Evolutionary conservation across 2,329 filamentous ascomycete genomes (phyloP).

Genomic region (Phialemonium atrogriseum): DNA sequence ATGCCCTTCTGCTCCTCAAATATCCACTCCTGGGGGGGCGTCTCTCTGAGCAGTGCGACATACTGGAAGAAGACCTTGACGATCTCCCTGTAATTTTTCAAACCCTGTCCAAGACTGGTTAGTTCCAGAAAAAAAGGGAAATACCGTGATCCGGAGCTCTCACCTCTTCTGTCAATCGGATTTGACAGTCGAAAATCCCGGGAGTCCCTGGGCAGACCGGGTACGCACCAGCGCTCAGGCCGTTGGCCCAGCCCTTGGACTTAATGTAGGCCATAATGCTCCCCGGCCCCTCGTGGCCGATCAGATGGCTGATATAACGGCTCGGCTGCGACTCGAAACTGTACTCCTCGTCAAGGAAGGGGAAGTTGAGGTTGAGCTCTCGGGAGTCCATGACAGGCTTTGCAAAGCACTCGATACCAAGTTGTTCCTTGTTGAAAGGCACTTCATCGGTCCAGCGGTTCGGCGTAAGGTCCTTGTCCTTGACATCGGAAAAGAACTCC

Average conservation of each 20-base stretch:
- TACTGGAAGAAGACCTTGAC: conserved; percentile 86
- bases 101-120: conserved; percentile 35
- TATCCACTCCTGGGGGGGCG: conserved; percentile 82
- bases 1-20: conserved; percentile 86
- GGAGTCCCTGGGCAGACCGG: conserved; percentile 69
- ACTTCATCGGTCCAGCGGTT: conserved; percentile 46
- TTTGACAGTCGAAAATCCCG: conserved; percentile 69
- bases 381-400: conserved; percentile 88
- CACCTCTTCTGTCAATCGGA: conserved; percentile 77
- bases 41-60: conserved; percentile 73
- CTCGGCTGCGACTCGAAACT: conserved; percentile 75
- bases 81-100: conserved; percentile 75
- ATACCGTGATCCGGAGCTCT: conserved; percentile 9
- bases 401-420: conserved; percentile 67
- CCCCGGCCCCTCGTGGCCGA: conserved; percentile 87
- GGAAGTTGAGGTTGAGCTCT: conserved; percentile 72
- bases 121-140: conserved; percentile 3
- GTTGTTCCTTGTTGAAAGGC: conserved; percentile 39
- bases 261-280: conserved; percentile 89
- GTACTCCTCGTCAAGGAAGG: conserved; percentile 75
- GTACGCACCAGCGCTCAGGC: conserved; percentile 68
- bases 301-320: conserved; percentile 78
- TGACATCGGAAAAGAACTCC: conserved; percentile 72
- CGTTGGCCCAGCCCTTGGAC: conserved; percentile 81
- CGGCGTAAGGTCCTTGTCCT: conserved; percentile 68